Evolutionary conservation across 768 basidiomycete species (phyloP).

Genomic region (Tylopilus vinaceipallidus): DNA sequence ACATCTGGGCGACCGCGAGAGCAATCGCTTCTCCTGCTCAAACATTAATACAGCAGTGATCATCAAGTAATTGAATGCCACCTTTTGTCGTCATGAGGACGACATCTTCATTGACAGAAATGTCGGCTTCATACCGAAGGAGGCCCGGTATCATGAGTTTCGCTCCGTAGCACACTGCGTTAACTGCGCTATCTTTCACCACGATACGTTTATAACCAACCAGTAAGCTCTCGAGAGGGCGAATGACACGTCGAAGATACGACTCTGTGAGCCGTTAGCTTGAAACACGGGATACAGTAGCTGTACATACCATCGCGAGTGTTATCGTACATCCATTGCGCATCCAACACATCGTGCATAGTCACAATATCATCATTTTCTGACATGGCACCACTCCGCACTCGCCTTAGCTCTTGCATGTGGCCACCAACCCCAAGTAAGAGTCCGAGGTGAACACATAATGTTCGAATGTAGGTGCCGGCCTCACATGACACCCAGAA

Average conservation of each 20-base stretch:
- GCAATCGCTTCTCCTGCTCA: constrained; percentile 84
- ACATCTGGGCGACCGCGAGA: constrained; percentile 95
- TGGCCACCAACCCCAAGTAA: constrained; percentile 97
- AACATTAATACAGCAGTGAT: constrained; percentile 1
- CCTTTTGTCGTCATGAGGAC: constrained; percentile 99
- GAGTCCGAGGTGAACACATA: constrained; percentile 96
- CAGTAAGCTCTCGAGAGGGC: constrained; percentile 90
- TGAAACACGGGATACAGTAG: constrained; percentile 5
- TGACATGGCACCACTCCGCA: constrained; percentile 92
- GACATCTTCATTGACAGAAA: constrained; percentile 91
- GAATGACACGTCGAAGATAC: constrained; percentile 92
- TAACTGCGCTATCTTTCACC: constrained; percentile 98
- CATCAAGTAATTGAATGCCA: constrained; percentile 20
- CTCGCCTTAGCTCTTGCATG: constrained; percentile 97
- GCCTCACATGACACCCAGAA: constrained; percentile 99
- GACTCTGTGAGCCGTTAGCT: constrained; percentile 59
- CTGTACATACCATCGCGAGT: constrained; percentile 79
- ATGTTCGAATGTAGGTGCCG: constrained; percentile 92
- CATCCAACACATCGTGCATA: constrained; percentile 99
- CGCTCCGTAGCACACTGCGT: constrained; percentile 98
- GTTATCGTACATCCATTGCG: constrained; percentile 98
- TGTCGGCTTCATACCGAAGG: constrained; percentile 93
- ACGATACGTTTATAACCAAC: constrained; percentile 98
- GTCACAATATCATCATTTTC: constrained; percentile 99
- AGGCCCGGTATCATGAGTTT: constrained; percentile 99